These are phyloP conservation scores for Blastocystis sp. DNA, from an alignment of 352 stramenopile species.

Conservation along the genomic window DNA sequence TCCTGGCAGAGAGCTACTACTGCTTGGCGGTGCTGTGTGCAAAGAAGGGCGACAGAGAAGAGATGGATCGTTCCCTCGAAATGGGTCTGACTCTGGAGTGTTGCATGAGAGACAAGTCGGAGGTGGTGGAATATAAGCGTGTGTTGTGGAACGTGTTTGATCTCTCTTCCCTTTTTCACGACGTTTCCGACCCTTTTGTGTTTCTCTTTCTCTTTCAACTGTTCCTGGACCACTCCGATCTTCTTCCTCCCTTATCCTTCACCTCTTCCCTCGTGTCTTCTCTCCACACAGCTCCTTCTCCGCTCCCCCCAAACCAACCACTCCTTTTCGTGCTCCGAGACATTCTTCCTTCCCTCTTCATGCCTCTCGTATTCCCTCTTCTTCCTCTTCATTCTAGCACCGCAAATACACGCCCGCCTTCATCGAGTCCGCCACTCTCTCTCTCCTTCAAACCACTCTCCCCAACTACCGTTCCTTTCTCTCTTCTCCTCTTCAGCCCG, in stretches of 20 bases:
- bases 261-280: neutral
- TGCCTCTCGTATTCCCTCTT: neutral
- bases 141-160: neutral
- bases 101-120: neutral
- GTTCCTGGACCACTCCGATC: neutral
- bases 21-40: neutral
- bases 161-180: neutral
- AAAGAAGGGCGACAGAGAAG: neutral
- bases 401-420: neutral
- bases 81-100: neutral
- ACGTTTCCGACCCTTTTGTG: neutral
- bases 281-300: neutral
- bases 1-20: neutral
- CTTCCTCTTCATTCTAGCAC: neutral
- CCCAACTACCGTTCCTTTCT: neutral
- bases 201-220: conserved; percentile 4
- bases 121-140: neutral
- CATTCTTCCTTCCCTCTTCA: neutral
- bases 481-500: neutral
- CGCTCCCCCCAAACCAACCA: neutral
- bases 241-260: neutral
- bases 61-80: neutral
- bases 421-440: neutral
- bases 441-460: neutral
- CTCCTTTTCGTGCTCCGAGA: neutral